Base-by-base conservation (phyloP, 176 grass and related monocot species). In the Echinochloa phyllopogon region DNA sequence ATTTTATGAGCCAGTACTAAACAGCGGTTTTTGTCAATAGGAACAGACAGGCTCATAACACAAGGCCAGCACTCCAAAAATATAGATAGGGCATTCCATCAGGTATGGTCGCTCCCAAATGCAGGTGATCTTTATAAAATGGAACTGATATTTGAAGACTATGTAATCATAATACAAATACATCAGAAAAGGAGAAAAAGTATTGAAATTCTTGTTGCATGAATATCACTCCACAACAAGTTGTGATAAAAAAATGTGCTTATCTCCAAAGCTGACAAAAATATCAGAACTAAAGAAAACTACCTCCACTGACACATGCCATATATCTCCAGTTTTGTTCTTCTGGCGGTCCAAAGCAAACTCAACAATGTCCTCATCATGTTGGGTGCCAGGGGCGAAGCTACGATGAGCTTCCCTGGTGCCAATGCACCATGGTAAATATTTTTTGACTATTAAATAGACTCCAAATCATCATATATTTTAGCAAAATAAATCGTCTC, bases 271-370 rank as follows among this genome's bases (percentile, higher is more conserved):
- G 58, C 11, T 37, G 51, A 53, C 20, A 11, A 52, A 59, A 85
- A 81, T 33, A 69, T 62, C 15, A 74, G 38, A 86, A 60, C 41
- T 41, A 49, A 56, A 64, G 70, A 74, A 66, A n/a, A 74, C 12
- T 86, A 99, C 96, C 96, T 96, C 89, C 70, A 96, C 63, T 37
- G 66, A 87, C 49, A 99, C 89, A 73, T 96, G 96, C 96, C 96
- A 99, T 80, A 94, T 88, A 87, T 99, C 93, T 40, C 91, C 96
- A 72, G 93, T 99, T 90, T 87, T 94, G 55, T 99, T 96, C 76
- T 59, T 94, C 14, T 91, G 40, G 18, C 78, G 79, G 73, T 96
- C 88, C 69, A 99, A 77, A 79, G 53, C 58, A 82, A 94, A 76
- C 77, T 96, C 91, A 14, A 96, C 23, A 77, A 90, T 64, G 27